Evolutionary conservation across 2,329 filamentous ascomycete genomes (phyloP), one percentile per base, ranked within the genome.

Genomic region (Aspergillus brasiliensis): DNA sequence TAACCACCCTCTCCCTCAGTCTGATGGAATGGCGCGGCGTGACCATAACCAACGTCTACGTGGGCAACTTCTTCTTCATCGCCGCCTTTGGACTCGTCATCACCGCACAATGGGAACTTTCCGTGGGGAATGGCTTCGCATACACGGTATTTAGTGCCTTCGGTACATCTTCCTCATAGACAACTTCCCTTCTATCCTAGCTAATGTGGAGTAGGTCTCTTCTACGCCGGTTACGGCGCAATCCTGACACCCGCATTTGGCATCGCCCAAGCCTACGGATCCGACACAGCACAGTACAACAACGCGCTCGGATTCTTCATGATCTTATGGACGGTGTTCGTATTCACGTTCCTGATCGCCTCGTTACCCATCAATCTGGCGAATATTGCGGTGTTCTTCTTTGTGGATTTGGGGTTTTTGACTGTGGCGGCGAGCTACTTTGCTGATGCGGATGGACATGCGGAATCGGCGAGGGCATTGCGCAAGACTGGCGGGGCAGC

Each of bases 101-200:
- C 1, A 81, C 82, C 0, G 83, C 84, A 5, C 82, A 85, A 64
- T 86, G 83, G 83, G 82, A 85, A 65, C 68, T 85, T 0, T 78
- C 81, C 0, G 71, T 79, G 10, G 83, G 83, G 0, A 84, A 85
- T 55, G 80, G 78, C 0, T 84, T 83, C 57, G 77, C 77, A 0
- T 85, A 86, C 58, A 85, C 82, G 0, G 81, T 84, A 0, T 78
- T 84, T 37, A 81, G 80, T 60, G 83, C 82, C 6, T 86, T 86
- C 60, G 82, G 83, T 79, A 61, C 49, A 70, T 60, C 3, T 34
- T 13, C 8, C 17, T 19, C 13, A 19, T 23, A 10, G 10, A 23
- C 15, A 10, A 11, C 5, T 2, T 11, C 3, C 56, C 31, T 51
- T 13, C 3, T 49, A 2, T 8, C 10, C 3, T 17, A 15, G 40